Base-by-base conservation (phyloP, 164 flowering plant species). In the Tetrastigma voinierianum region DNA sequence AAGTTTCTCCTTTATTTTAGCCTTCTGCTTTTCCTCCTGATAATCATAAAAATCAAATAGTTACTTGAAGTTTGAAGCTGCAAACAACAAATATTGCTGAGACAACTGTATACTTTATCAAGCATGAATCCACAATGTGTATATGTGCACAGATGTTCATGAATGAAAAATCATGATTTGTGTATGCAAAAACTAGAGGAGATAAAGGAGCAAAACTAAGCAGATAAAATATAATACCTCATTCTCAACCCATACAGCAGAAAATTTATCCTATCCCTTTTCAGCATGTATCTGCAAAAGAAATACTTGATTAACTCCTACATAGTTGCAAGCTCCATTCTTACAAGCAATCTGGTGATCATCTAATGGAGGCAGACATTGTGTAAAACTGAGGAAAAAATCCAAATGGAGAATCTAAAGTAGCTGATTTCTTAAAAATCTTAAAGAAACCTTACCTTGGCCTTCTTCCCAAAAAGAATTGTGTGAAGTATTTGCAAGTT, bases 211-310 rank as follows among this genome's bases (percentile, higher is more conserved):
- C 9, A 52, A 25, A 19, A 61, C 44, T n/a, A 49, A 9, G 16
- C n/a, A 11, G 61, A 54, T 18, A 48, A 59, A 44, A 55, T 7
- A 21, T 21, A 46, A 16, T 78, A 93, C 98, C 98, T 93, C 91
- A 77, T 82, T 82, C 71, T 87, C 92, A 73, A 23, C 57, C 96
- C 97, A 93, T 45, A 88, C 88, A 79, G 97, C 97, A 72, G 96
- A 93, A 83, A 93, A 91, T 64, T 82, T 87, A 48, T 77, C 75
- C 16, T 83, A 59, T 93, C 83, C 71, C 73, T 86, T 82, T 93
- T 93, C 77, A 93, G 0, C 72, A 32, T 83, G 84, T 32, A 70
- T 80, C 97, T 91, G 86, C 72, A 77, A 65, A 59, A 55, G 4
- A 52, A 51, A 43, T 9, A 45, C 43, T 3, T 24, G 6, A 10